Conservation (phyloP, 768 basidiomycete genomes). For the Boletus reticulatus region DNA sequence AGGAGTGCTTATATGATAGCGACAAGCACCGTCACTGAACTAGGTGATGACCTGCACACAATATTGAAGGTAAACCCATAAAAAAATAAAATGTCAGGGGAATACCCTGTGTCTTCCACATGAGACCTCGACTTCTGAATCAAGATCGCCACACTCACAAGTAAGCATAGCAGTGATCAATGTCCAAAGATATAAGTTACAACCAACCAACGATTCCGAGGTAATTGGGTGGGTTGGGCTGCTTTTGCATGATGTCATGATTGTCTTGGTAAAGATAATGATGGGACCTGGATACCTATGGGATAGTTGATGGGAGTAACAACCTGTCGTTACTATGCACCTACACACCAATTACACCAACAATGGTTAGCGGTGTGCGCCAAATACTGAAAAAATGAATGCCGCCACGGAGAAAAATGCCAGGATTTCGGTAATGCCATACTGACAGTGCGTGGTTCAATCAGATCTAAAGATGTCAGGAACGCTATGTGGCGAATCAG, state of each 20-base stretch:
- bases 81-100: conserved; percentile 88
- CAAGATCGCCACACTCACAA: conserved; percentile 42
- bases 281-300: conserved; percentile 61
- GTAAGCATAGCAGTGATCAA: conserved; percentile 78
- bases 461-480: conserved; percentile 86
- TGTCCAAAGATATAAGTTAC: conserved; percentile 92
- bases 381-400: conserved; percentile 81
- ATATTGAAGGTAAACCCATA: conserved; percentile 84
- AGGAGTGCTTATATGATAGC: conserved; percentile 72
- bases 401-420: conserved; percentile 86
- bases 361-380: conserved; percentile 91
- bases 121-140: neutral
- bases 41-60: conserved; percentile 82
- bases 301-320: neutral
- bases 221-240: conserved; percentile 64
- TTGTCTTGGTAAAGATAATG: conserved; percentile 90
- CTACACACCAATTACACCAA: conserved; percentile 53
- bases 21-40: conserved; percentile 44
- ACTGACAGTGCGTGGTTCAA: conserved; percentile 88
- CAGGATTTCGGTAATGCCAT: conserved; percentile 87
- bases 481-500: conserved; percentile 44
- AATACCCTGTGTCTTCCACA: conserved; percentile 53
- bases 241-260: conserved; percentile 64
- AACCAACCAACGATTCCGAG: conserved; percentile 91
- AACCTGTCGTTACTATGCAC: conserved; percentile 49